Evolutionary conservation across 2,329 filamentous ascomycete genomes (phyloP).

Genomic region (Alternaria rosae): DNA sequence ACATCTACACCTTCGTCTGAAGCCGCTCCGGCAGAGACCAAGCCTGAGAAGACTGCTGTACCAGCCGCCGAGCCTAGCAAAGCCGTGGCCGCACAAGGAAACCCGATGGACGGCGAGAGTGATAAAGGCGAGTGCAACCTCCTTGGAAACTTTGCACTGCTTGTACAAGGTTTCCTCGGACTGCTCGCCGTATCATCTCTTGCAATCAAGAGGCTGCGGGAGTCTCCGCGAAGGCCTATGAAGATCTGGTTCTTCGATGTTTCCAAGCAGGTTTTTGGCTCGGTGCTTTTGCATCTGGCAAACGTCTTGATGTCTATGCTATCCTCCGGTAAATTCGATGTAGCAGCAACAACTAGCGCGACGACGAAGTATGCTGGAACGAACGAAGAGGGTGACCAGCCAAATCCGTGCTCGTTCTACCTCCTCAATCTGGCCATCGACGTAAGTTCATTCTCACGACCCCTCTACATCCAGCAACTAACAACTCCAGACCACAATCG

Average conservation of each 20-base stretch:
- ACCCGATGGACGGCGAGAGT: conserved; percentile 50
- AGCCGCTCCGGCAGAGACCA: conserved; percentile 11
- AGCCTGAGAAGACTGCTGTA: conserved; percentile 17
- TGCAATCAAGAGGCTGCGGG: conserved; percentile 91
- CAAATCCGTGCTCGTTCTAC: conserved; percentile 97
- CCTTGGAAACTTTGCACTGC: conserved; percentile 86
- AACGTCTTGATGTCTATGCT: conserved; percentile 98
- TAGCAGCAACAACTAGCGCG: conserved; percentile 57
- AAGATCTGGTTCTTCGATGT: conserved; percentile 99
- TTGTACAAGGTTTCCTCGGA: conserved; percentile 89
- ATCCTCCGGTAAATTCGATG: conserved; percentile 81
- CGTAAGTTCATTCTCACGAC: conserved; percentile 65
- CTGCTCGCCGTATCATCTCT: conserved; percentile 82
- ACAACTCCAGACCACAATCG: conserved; percentile 79
- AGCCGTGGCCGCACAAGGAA: conserved; percentile 29
- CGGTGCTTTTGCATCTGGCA: conserved; percentile 86
- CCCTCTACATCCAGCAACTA: conserved; percentile 1
- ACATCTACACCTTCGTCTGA: conserved; percentile 19
- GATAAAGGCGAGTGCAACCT: conserved; percentile 81
- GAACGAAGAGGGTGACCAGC: conserved; percentile 57
- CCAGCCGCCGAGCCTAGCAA: conserved; percentile 23
- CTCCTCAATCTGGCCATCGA: conserved; percentile 93
- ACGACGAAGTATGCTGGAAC: conserved; percentile 31
- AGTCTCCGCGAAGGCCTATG: conserved; percentile 87
- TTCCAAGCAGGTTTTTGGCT: conserved; percentile 96